Evolutionary conservation across 345 rosid species (phyloP).

Genomic region (Acer saccharum): DNA sequence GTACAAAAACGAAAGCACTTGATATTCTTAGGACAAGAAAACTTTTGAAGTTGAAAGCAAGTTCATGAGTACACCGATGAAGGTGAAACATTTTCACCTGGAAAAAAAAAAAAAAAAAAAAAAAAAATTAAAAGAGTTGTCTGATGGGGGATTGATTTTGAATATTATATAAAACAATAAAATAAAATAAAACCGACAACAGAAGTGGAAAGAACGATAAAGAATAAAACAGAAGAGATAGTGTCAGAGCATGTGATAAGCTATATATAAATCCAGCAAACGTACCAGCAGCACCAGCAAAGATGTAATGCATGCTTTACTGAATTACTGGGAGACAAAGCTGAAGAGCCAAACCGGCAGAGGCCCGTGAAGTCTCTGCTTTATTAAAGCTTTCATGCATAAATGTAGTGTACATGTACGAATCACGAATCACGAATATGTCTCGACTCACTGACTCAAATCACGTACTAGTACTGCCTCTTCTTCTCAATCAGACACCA

Average conservation of each 20-base stretch:
- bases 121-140: background rate
- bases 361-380: constrained; percentile 46
- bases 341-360: constrained; percentile 29
- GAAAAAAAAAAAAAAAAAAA: background rate
- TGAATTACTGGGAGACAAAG: constrained; percentile 35
- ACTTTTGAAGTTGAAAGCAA: background rate
- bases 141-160: background rate
- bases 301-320: background rate
- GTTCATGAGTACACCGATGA: background rate
- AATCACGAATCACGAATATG: background rate
- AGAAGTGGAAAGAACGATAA: constrained; percentile 35
- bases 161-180: no score
- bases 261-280: background rate
- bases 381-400: constrained; percentile 3
- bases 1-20: no score
- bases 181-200: background rate
- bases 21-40: background rate
- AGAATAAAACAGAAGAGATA: constrained; percentile 34
- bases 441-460: constrained; percentile 18
- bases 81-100: constrained; percentile 9
- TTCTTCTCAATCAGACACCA: constrained; percentile 8
- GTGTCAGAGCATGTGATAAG: constrained; percentile 55
- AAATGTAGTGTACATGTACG: no score
- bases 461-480: background rate
- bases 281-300: constrained; percentile 19